phyloP scores from a whole-genome alignment of 306 rosid species.

The Dalbergia oliveri region DNA sequence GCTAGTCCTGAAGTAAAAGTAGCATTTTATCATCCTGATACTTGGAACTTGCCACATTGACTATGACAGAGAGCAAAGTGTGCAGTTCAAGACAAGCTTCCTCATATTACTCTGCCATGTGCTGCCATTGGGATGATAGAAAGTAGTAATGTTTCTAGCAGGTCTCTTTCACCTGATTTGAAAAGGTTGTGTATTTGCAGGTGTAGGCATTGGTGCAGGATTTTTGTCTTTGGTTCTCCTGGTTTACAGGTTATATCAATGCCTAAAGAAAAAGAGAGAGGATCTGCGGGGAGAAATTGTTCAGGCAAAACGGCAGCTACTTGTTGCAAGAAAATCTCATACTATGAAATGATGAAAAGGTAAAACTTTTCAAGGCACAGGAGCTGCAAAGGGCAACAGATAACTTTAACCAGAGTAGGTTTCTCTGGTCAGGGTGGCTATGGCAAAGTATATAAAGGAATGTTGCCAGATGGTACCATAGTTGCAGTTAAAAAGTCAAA shows the following conservation, averaged over 20 bases:
- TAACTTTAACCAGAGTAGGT: constrained; percentile 50
- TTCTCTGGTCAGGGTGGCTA: constrained; percentile 57
- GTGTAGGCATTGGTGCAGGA: constrained; percentile 54
- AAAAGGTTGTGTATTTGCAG: constrained; percentile 38
- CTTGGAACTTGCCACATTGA: too few species aligned
- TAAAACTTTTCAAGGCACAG: constrained; percentile 54
- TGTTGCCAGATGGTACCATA: constrained; percentile 56
- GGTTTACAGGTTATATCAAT: constrained; percentile 47
- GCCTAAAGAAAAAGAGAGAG: constrained; percentile 41
- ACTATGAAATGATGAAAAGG: constrained; percentile 40
- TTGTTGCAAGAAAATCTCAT: constrained; percentile 55
- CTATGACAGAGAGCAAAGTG: too few species aligned
- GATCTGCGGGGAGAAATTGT: constrained; percentile 45
- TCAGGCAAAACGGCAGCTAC: constrained; percentile 69
- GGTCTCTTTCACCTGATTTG: too few species aligned
- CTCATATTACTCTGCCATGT: neutral
- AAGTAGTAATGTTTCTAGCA: too few species aligned
- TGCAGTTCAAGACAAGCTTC: too few species aligned
- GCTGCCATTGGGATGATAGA: too few species aligned
- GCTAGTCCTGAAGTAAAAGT: too few species aligned
- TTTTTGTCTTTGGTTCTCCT: constrained; percentile 49
- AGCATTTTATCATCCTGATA: too few species aligned
- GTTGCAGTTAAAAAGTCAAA: constrained; percentile 59
- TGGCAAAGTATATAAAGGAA: constrained; percentile 55
- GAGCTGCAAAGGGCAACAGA: constrained; percentile 61